Conservation (phyloP, 202 grass and related monocot genomes). For the Zizania palustris region DNA sequence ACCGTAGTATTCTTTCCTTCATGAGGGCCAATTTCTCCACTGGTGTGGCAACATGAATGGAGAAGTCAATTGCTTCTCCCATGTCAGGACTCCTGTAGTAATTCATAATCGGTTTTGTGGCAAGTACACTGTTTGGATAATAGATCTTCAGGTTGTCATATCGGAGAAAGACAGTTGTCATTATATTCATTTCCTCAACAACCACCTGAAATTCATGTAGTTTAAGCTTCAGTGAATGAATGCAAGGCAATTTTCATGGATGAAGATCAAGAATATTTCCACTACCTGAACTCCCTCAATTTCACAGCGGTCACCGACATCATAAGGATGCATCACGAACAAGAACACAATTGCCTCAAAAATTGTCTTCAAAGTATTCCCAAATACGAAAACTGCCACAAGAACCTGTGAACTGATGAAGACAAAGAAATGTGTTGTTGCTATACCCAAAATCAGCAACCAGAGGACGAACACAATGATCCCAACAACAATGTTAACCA, state of each 20-base stretch:
- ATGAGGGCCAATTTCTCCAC: conserved; percentile 71
- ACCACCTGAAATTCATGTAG: conserved; percentile 50
- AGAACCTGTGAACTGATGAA: conserved; percentile 82
- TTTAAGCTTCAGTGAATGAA: neutral
- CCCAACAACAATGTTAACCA: conserved; percentile 63
- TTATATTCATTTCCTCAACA: conserved; percentile 96
- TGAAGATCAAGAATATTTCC: neutral
- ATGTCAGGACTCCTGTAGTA: conserved; percentile 89
- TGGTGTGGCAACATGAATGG: conserved; percentile 81
- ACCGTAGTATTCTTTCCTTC: conserved; percentile 75
- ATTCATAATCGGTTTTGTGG: conserved; percentile 79
- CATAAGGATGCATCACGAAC: conserved; percentile 86
- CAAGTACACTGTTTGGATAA: conserved; percentile 77
- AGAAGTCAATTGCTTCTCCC: conserved; percentile 79
- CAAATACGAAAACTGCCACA: conserved; percentile 79
- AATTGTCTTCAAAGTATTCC: conserved; percentile 82
- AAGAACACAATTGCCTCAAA: conserved; percentile 89
- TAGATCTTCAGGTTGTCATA: conserved; percentile 83
- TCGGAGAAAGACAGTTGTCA: conserved; percentile 80
- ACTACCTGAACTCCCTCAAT: conserved; percentile 73
- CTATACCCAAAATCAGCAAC: conserved; percentile 77
- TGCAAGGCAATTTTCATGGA: neutral
- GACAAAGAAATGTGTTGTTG: conserved; percentile 78
- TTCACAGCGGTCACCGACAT: conserved; percentile 86
- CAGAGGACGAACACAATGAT: conserved; percentile 65